phyloP scores from a whole-genome alignment of 2,329 filamentous ascomycete species.

The Microcera coccophila region DNA sequence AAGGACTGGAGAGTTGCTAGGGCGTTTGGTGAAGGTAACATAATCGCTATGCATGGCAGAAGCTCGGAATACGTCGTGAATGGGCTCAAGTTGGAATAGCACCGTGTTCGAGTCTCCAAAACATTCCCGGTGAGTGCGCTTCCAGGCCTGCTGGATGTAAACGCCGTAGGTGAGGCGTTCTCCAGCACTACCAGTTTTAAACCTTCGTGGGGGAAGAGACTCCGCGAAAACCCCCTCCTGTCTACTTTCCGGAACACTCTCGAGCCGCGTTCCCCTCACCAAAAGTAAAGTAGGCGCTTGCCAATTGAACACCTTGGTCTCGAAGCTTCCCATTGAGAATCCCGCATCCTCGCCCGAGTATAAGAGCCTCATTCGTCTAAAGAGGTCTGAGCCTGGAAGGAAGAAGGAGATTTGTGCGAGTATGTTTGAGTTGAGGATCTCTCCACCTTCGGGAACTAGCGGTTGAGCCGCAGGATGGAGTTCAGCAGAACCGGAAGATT shows the following conservation, averaged over 20 bases:
- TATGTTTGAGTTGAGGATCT: constrained; percentile 61
- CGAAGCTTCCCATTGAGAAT: constrained; percentile 74
- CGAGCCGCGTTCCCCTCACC: constrained; percentile 61
- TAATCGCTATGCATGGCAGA: constrained; percentile 65
- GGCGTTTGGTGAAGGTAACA: constrained; percentile 62
- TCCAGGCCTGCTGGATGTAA: constrained; percentile 66
- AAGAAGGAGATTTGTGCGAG: constrained; percentile 72
- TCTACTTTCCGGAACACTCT: constrained; percentile 44
- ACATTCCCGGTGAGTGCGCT: constrained; percentile 61
- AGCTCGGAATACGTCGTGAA: constrained; percentile 67
- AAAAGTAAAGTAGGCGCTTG: constrained; percentile 68
- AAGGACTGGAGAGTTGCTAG: constrained; percentile 57
- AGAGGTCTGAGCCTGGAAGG: constrained; percentile 60
- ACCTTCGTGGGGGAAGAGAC: constrained; percentile 60
- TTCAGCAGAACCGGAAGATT: constrained; percentile 12
- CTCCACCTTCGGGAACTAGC: constrained; percentile 48
- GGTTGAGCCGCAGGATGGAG: constrained; percentile 39
- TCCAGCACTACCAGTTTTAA: constrained; percentile 48
- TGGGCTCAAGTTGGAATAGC: constrained; percentile 68
- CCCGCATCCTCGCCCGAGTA: constrained; percentile 69
- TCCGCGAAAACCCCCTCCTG: constrained; percentile 56
- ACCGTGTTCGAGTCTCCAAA: constrained; percentile 62
- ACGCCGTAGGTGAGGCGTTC: constrained; percentile 62
- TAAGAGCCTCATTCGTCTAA: constrained; percentile 60
- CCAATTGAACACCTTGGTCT: constrained; percentile 74